These are phyloP conservation scores for Xylaria sp. DNA, from an alignment of 2,329 filamentous ascomycete genomes.

Conservation along the genomic window DNA sequence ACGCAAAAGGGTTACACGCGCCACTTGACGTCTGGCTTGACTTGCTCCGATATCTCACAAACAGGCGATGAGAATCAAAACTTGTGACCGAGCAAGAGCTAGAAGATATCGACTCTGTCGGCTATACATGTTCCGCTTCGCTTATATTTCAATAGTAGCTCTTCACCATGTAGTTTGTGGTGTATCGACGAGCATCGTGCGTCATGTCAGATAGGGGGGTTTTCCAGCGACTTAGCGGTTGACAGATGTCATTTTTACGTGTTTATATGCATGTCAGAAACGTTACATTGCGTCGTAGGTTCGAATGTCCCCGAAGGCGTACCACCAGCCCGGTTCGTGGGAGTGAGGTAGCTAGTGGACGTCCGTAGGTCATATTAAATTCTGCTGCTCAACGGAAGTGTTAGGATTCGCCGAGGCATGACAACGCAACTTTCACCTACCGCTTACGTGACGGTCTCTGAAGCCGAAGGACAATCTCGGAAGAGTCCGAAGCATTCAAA, in stretches of 20 bases:
- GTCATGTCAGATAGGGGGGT: constrained; percentile 22
- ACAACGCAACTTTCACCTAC: constrained; percentile 5
- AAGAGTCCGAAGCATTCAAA: constrained; percentile 26
- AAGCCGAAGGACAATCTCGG: constrained; percentile 33
- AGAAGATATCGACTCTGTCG: constrained; percentile 4
- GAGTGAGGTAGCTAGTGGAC: constrained; percentile 1
- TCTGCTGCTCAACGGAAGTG: not conserved
- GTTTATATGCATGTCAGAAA: constrained; percentile 36
- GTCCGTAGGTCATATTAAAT: not conserved
- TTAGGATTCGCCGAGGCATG: not conserved
- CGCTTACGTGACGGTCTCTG: constrained; percentile 2
- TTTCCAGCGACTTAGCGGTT: constrained; percentile 21
- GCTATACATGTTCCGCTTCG: constrained; percentile 5
- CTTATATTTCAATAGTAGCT: constrained; percentile 2
- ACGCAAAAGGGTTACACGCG: constrained; percentile 22
- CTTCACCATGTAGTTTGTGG: constrained; percentile 18
- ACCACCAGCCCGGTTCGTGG: constrained; percentile 35
- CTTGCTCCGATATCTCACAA: constrained; percentile 29
- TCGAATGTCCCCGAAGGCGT: constrained; percentile 27
- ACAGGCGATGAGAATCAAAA: constrained; percentile 14
- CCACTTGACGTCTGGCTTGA: constrained; percentile 18
- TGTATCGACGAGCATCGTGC: constrained; percentile 22
- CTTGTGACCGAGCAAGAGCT: constrained; percentile 4
- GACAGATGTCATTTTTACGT: constrained; percentile 26
- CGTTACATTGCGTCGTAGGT: constrained; percentile 28